Percentiles rank a stretch among this genome's conserved stretches.
Evolutionary conservation across 2,329 filamentous ascomycete genomes (phyloP).

Genomic region (Cordyceps fumosorosea): DNA sequence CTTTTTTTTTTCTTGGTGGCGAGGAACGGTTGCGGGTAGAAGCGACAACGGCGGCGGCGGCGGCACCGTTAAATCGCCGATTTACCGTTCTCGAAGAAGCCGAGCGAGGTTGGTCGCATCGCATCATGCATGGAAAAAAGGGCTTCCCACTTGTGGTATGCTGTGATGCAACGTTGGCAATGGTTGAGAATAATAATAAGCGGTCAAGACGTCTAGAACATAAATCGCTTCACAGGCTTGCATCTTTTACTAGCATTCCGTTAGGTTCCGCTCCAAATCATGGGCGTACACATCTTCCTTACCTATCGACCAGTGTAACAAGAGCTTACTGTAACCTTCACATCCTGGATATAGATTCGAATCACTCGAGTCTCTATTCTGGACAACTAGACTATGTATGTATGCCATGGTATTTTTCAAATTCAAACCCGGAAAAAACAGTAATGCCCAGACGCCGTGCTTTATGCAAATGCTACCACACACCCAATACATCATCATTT

Average conservation of each 20-base stretch:
- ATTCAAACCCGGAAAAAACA: not conserved
- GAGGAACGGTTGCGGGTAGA: not conserved
- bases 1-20: no score
- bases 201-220: no score
- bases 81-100: not conserved
- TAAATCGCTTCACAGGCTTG: no score
- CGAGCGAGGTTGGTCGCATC: not conserved
- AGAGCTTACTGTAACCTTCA: not conserved
- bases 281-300: no score
- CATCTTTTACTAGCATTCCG: no score
- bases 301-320: not conserved
- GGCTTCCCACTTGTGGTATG: not conserved
- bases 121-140: not conserved
- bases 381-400: not conserved
- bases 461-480: conserved; percentile 2
- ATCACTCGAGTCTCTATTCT: not conserved
- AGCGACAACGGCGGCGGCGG: not conserved
- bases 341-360: not conserved
- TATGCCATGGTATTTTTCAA: conserved; percentile 3
- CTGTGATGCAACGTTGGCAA: not conserved
- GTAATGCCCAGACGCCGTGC: conserved; percentile 5
- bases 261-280: no score
- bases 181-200: no score
- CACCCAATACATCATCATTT: not conserved
- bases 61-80: not conserved